Percentiles rank a stretch among this genome's conserved stretches.
phyloP scores from a whole-genome alignment of 2,329 filamentous ascomycete genomes.

The Fusarium fracticaudum region DNA sequence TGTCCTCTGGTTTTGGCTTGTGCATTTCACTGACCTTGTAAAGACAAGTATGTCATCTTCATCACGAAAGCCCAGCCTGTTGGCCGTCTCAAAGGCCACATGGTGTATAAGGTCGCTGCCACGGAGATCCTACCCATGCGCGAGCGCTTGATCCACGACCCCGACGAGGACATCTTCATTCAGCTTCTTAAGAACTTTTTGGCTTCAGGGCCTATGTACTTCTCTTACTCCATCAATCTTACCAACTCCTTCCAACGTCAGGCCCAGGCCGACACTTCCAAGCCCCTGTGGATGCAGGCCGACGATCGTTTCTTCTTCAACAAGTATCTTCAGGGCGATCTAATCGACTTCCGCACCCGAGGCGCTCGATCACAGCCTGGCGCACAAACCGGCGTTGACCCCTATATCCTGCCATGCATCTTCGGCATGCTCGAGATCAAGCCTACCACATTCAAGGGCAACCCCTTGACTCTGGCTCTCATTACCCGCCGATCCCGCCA shows the following conservation, averaged over 20 bases:
- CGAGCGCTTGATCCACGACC: slow-evolving; percentile 89
- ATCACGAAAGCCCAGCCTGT: slow-evolving; percentile 95
- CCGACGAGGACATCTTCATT: slow-evolving; percentile 93
- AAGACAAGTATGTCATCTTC: slow-evolving; percentile 94
- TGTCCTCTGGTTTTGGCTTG: slow-evolving; percentile 5
- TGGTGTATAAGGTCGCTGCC: slow-evolving; percentile 90
- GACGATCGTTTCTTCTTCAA: slow-evolving; percentile 99
- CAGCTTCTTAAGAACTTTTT: slow-evolving; percentile 82
- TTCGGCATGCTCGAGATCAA: slow-evolving; percentile 96
- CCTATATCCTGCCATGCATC: slow-evolving; percentile 94
- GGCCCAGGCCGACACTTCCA: slow-evolving; percentile 74
- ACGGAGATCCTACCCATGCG: slow-evolving; percentile 95
- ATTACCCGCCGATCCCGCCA: slow-evolving; percentile 91
- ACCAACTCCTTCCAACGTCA: slow-evolving; percentile 98
- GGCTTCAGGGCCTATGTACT: slow-evolving; percentile 91
- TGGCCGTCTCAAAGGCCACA: slow-evolving; percentile 92
- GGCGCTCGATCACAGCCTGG: slow-evolving; percentile 72
- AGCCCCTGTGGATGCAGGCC: slow-evolving; percentile 88
- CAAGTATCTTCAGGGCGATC: slow-evolving; percentile 86
- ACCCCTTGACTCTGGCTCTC: slow-evolving; percentile 82
- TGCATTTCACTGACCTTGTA: slow-evolving; percentile 31
- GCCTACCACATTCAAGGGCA: slow-evolving; percentile 85
- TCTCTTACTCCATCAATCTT: slow-evolving; percentile 95
- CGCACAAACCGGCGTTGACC: slow-evolving; percentile 80
- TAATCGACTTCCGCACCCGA: slow-evolving; percentile 84